Percentiles rank a stretch among this genome's conserved stretches.
phyloP scores from a whole-genome alignment of 805 yeast genomes.

The Teunomyces tritomae region DNA sequence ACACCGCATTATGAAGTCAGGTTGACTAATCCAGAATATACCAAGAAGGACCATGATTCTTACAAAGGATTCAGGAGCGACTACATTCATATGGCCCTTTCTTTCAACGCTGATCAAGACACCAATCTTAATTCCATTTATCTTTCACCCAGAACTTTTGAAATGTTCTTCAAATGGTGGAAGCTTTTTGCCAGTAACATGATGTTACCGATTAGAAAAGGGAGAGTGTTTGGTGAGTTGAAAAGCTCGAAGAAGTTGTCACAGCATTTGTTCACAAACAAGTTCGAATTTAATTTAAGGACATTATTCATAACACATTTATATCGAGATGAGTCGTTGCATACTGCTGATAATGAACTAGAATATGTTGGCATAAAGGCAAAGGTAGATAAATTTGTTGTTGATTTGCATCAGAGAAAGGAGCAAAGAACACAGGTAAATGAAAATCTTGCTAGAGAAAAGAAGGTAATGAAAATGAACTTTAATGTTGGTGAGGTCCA shows the following conservation, averaged over 20 bases:
- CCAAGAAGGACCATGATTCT: conserved; percentile 36
- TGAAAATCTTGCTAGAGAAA: conserved; percentile 46
- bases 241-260: conserved; percentile 67
- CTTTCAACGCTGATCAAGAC: conserved; percentile 34
- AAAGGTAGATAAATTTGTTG: conserved; percentile 35
- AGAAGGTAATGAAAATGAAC: conserved; percentile 51
- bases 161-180: conserved; percentile 85
- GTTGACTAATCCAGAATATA: conserved; percentile 55
- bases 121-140: conserved; percentile 68
- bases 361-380: conserved; percentile 68
- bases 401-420: conserved; percentile 42
- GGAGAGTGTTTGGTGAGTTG: conserved; percentile 61
- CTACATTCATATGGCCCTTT: conserved; percentile 39
- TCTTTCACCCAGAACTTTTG: conserved; percentile 65
- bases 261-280: conserved; percentile 69
- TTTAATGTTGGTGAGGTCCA: conserved; percentile 67
- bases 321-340: conserved; percentile 49
- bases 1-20: conserved; percentile 61
- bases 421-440: conserved; percentile 35
- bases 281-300: conserved; percentile 69
- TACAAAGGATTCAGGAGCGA: conserved; percentile 41
- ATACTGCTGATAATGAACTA: conserved; percentile 40
- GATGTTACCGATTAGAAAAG: conserved; percentile 76
- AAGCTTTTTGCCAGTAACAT: conserved; percentile 71
- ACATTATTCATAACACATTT: conserved; percentile 77